These are phyloP conservation scores for Ceratocystis eucalypticola DNA, from an alignment of 2,329 filamentous ascomycete genomes.

Conservation along the genomic window DNA sequence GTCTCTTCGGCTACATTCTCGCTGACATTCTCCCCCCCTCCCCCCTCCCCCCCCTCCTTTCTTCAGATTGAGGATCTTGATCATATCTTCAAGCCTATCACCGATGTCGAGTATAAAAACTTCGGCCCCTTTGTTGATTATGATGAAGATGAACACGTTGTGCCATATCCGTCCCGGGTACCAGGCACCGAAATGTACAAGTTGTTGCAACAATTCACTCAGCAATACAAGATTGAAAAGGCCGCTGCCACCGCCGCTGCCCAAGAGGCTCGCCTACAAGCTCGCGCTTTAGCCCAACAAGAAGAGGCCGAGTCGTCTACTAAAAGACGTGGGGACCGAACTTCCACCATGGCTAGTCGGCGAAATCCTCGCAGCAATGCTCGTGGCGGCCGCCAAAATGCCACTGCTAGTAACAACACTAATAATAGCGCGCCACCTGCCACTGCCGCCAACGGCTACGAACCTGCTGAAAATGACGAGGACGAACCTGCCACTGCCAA, in stretches of 20 bases:
- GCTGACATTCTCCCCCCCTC: constrained; percentile 10
- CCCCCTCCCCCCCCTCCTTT: constrained; percentile 20
- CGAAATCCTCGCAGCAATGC: constrained; percentile 33
- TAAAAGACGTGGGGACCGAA: constrained; percentile 18
- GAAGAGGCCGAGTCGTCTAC: constrained; percentile 10
- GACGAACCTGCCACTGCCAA: constrained; percentile 17
- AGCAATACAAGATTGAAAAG: constrained; percentile 27
- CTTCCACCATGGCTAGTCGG: constrained; percentile 24
- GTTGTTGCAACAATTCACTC: constrained; percentile 25
- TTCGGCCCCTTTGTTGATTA: constrained; percentile 33
- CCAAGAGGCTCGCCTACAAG: constrained; percentile 18
- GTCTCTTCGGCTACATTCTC: neutral
- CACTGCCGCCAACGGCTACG: constrained; percentile 14
- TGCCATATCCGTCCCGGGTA: constrained; percentile 34
- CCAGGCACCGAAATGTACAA: constrained; percentile 33
- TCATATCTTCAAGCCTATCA: constrained; percentile 34
- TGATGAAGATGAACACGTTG: constrained; percentile 29
- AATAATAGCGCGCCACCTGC: constrained; percentile 18
- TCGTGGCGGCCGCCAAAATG: constrained; percentile 11
- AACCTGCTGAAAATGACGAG: constrained; percentile 20
- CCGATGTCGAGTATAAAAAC: constrained; percentile 32
- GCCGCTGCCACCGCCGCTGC: constrained; percentile 22
- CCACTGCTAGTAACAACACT: constrained; percentile 22
- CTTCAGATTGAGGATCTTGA: constrained; percentile 31
- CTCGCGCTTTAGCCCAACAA: constrained; percentile 13